phyloP scores from a whole-genome alignment of 73 alveolate species.

The Paramecium sexaurelia region DNA sequence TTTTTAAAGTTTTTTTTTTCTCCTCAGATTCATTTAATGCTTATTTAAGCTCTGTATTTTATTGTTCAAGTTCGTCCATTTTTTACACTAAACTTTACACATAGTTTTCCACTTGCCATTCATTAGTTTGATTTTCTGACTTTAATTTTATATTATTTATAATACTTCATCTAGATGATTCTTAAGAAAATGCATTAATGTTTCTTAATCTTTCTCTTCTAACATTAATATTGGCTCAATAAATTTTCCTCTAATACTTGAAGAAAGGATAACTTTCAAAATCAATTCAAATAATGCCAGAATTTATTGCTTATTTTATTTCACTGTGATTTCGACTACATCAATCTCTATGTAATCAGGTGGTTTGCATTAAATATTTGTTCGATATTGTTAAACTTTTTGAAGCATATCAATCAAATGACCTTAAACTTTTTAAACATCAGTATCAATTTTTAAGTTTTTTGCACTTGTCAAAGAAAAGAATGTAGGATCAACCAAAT shows the following conservation, averaged over 20 bases:
- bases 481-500: slow-evolving; percentile 50
- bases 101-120: slow-evolving; percentile 19
- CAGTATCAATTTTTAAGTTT: neutral
- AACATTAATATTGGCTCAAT: slow-evolving; percentile 38
- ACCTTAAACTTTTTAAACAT: neutral
- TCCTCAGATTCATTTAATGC: neutral
- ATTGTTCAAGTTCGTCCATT: slow-evolving; percentile 2
- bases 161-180: slow-evolving; percentile 46
- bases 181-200: slow-evolving; percentile 50
- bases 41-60: neutral
- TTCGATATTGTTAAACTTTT: slow-evolving; percentile 17
- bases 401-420: slow-evolving; percentile 33
- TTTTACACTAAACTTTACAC: neutral
- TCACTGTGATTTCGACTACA: neutral
- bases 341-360: slow-evolving; percentile 14
- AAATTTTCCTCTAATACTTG: neutral
- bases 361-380: neutral
- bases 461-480: slow-evolving; percentile 15
- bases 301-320: neutral
- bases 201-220: slow-evolving; percentile 41
- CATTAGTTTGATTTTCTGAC: neutral
- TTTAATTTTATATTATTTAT: neutral
- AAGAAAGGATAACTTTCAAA: slow-evolving; percentile 5
- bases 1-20: neutral
- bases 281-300: slow-evolving; percentile 34